A percentile compares a stretch with the other conserved stretches of the same genome.
Conservation (phyloP, 169 alveolate genomes). For the Plasmodium cynomolgi region DNA sequence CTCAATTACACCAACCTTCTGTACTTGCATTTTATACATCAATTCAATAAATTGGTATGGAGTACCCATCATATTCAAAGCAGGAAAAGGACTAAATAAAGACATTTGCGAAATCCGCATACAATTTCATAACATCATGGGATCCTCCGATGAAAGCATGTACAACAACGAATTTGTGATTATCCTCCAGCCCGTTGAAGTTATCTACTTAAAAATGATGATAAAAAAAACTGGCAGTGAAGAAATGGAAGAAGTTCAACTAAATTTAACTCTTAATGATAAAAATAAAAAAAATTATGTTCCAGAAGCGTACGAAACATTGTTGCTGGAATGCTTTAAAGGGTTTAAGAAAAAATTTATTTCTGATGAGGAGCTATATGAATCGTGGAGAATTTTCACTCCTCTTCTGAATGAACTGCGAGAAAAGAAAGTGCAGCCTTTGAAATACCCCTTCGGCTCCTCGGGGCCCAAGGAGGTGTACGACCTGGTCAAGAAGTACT, state of each 20-base stretch:
- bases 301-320: slow-evolving; percentile 84
- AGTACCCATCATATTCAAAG: slow-evolving; percentile 81
- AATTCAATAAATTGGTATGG: slow-evolving; percentile 80
- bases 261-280: slow-evolving; percentile 77
- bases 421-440: slow-evolving; percentile 75
- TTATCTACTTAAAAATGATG: slow-evolving; percentile 77
- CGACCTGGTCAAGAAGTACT: slow-evolving; percentile 73
- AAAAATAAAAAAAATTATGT: slow-evolving; percentile 73
- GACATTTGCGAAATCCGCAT: slow-evolving; percentile 78
- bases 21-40: slow-evolving; percentile 78
- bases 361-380: slow-evolving; percentile 81
- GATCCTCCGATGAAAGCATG: slow-evolving; percentile 77
- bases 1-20: slow-evolving; percentile 81
- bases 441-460: slow-evolving; percentile 80
- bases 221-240: slow-evolving; percentile 80
- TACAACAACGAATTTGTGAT: slow-evolving; percentile 77
- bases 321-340: slow-evolving; percentile 75
- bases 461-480: slow-evolving; percentile 81
- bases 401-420: slow-evolving; percentile 81
- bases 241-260: slow-evolving; percentile 80
- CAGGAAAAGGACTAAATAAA: slow-evolving; percentile 82
- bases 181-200: slow-evolving; percentile 83
- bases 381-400: slow-evolving; percentile 85
- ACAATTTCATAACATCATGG: slow-evolving; percentile 78
- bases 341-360: slow-evolving; percentile 80